Base-by-base conservation (phyloP, 2,329 filamentous ascomycete species). In the Fusarium sp. region DNA sequence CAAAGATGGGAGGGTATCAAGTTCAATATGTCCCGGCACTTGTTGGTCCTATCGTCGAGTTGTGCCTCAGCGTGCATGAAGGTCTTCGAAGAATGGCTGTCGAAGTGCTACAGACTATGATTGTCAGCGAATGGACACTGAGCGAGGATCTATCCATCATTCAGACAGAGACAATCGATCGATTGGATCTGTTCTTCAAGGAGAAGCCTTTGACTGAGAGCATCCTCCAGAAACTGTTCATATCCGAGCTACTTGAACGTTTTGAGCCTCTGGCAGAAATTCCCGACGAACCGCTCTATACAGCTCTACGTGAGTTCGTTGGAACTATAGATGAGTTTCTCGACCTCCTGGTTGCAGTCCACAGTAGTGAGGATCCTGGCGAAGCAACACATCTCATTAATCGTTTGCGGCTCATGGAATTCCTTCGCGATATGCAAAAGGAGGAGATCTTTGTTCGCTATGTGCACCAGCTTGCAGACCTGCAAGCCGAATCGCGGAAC, bases 401-500 rank as follows among this genome's bases (percentile, higher is more conserved):
- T 81, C 94, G 94, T 2, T 85, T 98, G 58, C 91, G 94, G 63
- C 86, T 98, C 33, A 98, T 98, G 95, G 94, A 98, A 77, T 98
- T 98, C 83, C 88, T 98, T 76, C 93, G 95, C 74, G 95, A 98
- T 80, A 97, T 98, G 92, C 94, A 97, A 75, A 97, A 97, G 79
- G 95, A 98, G 81, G 95, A 98, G 78, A 98, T 98, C 65, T 98
- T 98, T 82, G 93, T 98, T 73, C 92, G 95, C 74, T 98, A 98
- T 78, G 95, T 98, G 20, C 96, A 98, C 80, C 95, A 98, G 81
- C 88, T 98, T 26, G 94, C 95, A 6, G 86, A 90, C 44, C 86
- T 96, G 18, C 96, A 98, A 81, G 88, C 89, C 14, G 89, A 92
- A 45, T 89, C 93, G 8, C 88, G 92, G 66, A 96, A 98, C 77